Conservation (phyloP, 2,329 filamentous ascomycete species). For the Calonectria pauciramosa region DNA sequence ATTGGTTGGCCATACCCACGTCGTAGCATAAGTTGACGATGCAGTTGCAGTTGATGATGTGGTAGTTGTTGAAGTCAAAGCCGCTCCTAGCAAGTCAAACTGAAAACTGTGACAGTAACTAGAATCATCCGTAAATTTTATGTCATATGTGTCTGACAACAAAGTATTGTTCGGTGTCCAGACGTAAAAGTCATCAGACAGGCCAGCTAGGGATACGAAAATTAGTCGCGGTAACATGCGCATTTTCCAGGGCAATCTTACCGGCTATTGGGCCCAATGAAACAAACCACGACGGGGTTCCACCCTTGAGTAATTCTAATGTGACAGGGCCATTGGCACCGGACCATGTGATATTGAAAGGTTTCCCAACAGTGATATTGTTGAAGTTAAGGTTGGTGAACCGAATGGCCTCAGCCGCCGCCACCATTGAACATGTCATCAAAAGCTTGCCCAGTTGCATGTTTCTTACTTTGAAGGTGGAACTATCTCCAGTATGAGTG, state of each 20-base stretch:
- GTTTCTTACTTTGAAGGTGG: background rate
- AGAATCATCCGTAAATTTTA: background rate
- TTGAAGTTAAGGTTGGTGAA: background rate
- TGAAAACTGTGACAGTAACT: background rate
- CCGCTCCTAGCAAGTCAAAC: background rate
- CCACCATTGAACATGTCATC: background rate
- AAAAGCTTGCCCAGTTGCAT: background rate
- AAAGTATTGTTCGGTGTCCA: background rate
- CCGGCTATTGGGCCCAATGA: background rate
- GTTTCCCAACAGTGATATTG: background rate
- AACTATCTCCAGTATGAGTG: too few species aligned
- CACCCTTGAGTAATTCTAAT: background rate
- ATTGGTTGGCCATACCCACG: background rate
- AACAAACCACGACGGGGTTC: background rate
- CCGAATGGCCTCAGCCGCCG: background rate
- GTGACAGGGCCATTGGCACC: background rate
- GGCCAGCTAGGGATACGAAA: background rate
- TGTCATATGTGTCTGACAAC: background rate
- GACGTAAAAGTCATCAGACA: background rate
- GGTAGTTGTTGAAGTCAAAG: background rate
- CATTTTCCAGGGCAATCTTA: background rate
- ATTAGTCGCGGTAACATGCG: background rate
- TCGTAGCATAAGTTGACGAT: background rate
- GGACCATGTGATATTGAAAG: background rate
- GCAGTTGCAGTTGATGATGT: background rate